phyloP scores from a whole-genome alignment of 2,329 filamentous ascomycete species.

The Bertia moriformis region DNA sequence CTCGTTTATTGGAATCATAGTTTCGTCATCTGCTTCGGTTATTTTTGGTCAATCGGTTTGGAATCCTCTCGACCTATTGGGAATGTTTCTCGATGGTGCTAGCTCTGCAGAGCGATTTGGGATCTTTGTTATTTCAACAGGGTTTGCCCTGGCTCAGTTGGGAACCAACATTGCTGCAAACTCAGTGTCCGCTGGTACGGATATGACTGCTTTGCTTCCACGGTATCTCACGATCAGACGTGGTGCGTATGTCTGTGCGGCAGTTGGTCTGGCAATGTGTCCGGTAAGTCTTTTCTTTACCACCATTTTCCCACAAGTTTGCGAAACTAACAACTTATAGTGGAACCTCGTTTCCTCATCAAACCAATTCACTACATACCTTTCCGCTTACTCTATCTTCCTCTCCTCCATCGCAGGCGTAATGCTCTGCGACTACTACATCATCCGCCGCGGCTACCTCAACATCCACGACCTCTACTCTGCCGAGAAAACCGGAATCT shows the following conservation, averaged over 20 bases:
- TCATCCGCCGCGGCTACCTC: constrained; percentile 48
- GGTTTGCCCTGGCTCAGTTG: constrained; percentile 41
- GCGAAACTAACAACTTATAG: background rate
- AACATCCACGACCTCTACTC: constrained; percentile 47
- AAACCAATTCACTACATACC: constrained; percentile 56
- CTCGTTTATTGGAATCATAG: constrained; percentile 17
- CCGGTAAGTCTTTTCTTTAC: constrained; percentile 16
- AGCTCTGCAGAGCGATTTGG: constrained; percentile 31
- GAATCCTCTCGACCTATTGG: constrained; percentile 21
- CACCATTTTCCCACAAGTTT: background rate
- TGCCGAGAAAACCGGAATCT: constrained; percentile 31
- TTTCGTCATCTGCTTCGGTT: constrained; percentile 14
- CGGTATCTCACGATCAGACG: constrained; percentile 49
- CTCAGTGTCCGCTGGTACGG: constrained; percentile 44
- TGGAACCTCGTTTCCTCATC: constrained; percentile 43
- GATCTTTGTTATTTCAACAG: constrained; percentile 33
- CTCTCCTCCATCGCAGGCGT: constrained; percentile 54
- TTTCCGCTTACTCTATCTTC: constrained; percentile 57
- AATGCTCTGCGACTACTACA: constrained; percentile 53
- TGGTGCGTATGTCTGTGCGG: constrained; percentile 49
- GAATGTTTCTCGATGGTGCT: constrained; percentile 30
- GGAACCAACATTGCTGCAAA: constrained; percentile 53
- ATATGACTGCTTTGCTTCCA: constrained; percentile 44
- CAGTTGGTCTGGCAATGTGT: constrained; percentile 50
- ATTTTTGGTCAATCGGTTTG: constrained; percentile 9